phyloP scores from a whole-genome alignment of 768 basidiomycete genomes.

The Amanita inopinata region DNA sequence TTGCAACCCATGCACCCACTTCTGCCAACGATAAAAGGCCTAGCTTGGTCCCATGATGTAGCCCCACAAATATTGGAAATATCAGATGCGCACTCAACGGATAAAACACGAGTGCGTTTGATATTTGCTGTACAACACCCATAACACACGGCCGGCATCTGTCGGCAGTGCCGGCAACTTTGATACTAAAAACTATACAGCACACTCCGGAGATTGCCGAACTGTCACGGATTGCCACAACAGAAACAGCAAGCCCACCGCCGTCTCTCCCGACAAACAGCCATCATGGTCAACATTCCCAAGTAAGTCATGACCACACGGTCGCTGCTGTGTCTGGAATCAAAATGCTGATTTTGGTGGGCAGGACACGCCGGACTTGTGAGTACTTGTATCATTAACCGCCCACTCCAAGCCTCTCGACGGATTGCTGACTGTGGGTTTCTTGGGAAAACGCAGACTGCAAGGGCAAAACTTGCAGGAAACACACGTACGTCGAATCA shows the following conservation, averaged over 20 bases:
- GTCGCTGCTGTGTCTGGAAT: constrained; percentile 10
- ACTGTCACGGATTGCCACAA: constrained; percentile 13
- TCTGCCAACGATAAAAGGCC: too few species aligned
- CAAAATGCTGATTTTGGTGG: constrained; percentile 9
- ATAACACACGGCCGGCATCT: too few species aligned
- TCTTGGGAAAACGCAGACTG: constrained; percentile 45
- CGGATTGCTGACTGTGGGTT: constrained; percentile 2
- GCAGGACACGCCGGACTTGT: constrained; percentile 92
- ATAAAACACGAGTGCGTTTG: too few species aligned
- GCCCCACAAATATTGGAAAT: too few species aligned
- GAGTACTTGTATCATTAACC: constrained; percentile 28
- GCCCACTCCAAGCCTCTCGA: neutral
- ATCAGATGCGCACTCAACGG: too few species aligned
- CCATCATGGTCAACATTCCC: constrained; percentile 88
- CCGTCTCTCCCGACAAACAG: constrained; percentile 18
- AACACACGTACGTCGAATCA: constrained; percentile 76
- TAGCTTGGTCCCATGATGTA: too few species aligned
- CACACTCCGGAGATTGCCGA: constrained; percentile 27
- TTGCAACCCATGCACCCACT: too few species aligned
- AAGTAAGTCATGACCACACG: constrained; percentile 49
- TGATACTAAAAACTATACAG: constrained; percentile 30
- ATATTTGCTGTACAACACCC: too few species aligned
- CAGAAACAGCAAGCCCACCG: constrained; percentile 24
- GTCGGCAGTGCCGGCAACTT: constrained; percentile 15
- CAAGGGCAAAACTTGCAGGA: constrained; percentile 95